Base-by-base conservation (phyloP, 2,329 filamentous ascomycete species). In the Talaromyces sp. region DNA sequence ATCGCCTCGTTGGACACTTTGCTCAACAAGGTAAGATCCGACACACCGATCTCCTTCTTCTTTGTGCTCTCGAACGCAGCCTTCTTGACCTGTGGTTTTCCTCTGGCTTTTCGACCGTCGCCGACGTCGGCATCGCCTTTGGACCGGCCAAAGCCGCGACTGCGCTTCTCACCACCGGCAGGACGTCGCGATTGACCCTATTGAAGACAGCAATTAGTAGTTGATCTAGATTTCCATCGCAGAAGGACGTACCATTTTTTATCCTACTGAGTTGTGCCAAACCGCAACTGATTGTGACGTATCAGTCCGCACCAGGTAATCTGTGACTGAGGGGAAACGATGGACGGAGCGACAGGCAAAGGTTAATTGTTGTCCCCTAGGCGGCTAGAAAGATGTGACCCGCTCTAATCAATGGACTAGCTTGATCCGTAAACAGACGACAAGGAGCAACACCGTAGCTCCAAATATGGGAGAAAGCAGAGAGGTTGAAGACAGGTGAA, bases 1-100 rank as follows among this genome's bases (percentile, higher is more conserved):
- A 99, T 99, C 65, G 93, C 93, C 78, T 99, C 95, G 78, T 99
- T 98, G 68, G 93, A 96, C 68, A 99, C 96, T 79, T 98, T 98
- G 83, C 93, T 97, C 74, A 99, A 89, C 71, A 99, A 83, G 3
- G 95, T 99, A 75, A 99, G 84, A 83, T 99, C 95, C 61, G 95
- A 97, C 61, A 99, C 95, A 68, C 95, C 95, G 70, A 99, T 95
- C 79, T 99, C 93, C 85, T 96, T 98, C 88, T 98, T 99, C 85
- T 98, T 98, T 68, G 88, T 91, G 65, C 88, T 91, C 77, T 99
- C 95, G 79, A 96, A 99, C 65, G 91, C 91, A 67, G 95, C 95
- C 81, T 98, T 98, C 80, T 93, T 93, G 69, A 96, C 91, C 78
- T 91, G 91, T 66, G 87, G 80, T 70, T 83, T 81, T 64, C 82